Evolutionary conservation across 805 yeast species (phyloP), one percentile per base, ranked within the genome.

Genomic region (Scheffersomyces lignosus): DNA sequence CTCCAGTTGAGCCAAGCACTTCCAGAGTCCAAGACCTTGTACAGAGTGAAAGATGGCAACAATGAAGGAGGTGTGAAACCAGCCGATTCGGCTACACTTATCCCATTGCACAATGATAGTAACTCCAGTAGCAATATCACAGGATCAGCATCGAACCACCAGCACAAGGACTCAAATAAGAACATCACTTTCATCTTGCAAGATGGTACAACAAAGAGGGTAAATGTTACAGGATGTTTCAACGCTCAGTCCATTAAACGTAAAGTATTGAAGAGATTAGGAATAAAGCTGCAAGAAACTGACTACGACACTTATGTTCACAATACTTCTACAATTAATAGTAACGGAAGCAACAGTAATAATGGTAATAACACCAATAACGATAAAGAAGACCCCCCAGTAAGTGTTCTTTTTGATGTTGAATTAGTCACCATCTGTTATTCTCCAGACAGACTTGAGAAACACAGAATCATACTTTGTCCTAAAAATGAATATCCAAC

Each of bases 381-480:
- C 8, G 23, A 22, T 6, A 28, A 27, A 22, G 27, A 35, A 15
- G 26, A 28, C 13, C 29, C 38, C 2, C 42, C 44, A 14, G 49
- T 66, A 5, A 76, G 72, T 43, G 46, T 78, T 18, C 64, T 88
- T 37, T 82, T 76, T 51, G 95, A 86, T 51, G 86, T 83, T 9
- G 96, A 87, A 53, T 70, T 88, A 20, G 88, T 87, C 3, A 81
- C 95, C 0, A 78, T 87, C 6, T 86, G 95, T 51, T 90, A 84
- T 53, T 83, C 93, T 0, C 72, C 77, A 2, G 87, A 81, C 36
- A 66, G 89, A 18, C 55, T 73, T 3, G 95, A 86, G 50, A 83
- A 84, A 47, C 77, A 79, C 49, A 65, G 96, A 35, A 68, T 78
- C 52, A 78, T 89, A 33, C 64, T 89, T 23, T 84, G 93, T 44